Base-by-base conservation (phyloP, 2,329 filamentous ascomycete species). In the Hawksworthiomyces lignivorus region DNA sequence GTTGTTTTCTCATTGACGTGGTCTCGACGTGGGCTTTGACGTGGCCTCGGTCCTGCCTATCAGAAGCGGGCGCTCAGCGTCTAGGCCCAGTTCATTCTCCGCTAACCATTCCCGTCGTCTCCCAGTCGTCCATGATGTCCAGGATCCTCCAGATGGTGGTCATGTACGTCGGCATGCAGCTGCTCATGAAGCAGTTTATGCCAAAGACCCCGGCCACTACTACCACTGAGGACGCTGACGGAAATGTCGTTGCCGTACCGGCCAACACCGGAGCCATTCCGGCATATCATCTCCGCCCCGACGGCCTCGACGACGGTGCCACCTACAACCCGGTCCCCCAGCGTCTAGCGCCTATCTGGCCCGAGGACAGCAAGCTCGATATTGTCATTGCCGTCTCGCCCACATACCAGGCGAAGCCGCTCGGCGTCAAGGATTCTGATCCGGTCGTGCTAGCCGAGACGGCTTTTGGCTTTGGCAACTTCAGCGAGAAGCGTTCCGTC, bases 271-370 rank as follows among this genome's bases (percentile, higher is more conserved):
- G 65, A 38, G 65, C 65, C 17, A 78, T 87, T 41, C 80, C 82
- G 21, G 63, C 79, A 15, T 88, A 80, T 57, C 67, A 71, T 41
- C 68, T 81, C 47, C 76, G 84, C 39, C 81, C 84, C n/a, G 62
- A 69, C 46, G 58, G 62, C 45, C 65, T 80, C 56, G 60, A 80
- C 63, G 70, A 77, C 46, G 77, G 75, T 51, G 81, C 80, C 18
- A 63, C 70, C 38, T 82, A 81, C 59, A 84, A 73, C 53, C 61
- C 64, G 1, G 64, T 87, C 15, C 87, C 88, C 2, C 73, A 81
- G 50, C 74, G 72, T 43, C 71, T 96, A 47, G 84, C 84, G 28
- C 89, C 92, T 18, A 87, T 97, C 56, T 98, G 92, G 92, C 80
- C 86, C 3, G 67, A 75, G 36, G 79, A 92, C 58, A 85, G 79